Conservation (phyloP, 1,284 basidiomycete species). For the Heterobasidion parviporum region DNA sequence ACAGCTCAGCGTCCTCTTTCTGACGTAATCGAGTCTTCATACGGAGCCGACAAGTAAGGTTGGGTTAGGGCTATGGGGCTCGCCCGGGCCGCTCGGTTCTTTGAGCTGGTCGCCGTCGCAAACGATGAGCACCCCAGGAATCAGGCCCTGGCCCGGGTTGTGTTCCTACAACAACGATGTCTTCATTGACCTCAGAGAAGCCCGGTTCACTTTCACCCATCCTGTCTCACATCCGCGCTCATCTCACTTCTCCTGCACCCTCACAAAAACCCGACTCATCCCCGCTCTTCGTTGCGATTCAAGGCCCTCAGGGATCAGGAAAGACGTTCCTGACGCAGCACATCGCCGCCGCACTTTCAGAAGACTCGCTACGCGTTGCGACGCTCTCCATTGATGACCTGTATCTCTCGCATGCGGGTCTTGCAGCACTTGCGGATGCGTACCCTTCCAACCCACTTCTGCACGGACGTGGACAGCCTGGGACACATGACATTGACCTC, state of each 20-base stretch:
- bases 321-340: conserved; percentile 66
- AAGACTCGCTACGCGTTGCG: conserved; percentile 41
- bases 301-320: conserved; percentile 84
- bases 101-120: background rate
- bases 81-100: background rate
- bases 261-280: conserved; percentile 17
- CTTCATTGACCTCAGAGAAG: background rate
- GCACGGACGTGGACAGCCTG: conserved; percentile 77
- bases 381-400: conserved; percentile 83
- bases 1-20: background rate
- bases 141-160: background rate
- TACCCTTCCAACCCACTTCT: conserved; percentile 60
- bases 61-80: no score
- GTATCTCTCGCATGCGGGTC: conserved; percentile 62
- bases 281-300: conserved; percentile 72
- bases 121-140: background rate
- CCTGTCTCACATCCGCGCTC: conserved; percentile 28
- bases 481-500: conserved; percentile 76
- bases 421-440: conserved; percentile 43
- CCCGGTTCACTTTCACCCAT: background rate
- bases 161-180: background rate
- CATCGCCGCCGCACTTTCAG: conserved; percentile 42
- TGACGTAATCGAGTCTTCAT: no score
- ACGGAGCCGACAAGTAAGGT: no score
- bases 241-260: conserved; percentile 33